Evolutionary conservation across 2,329 filamentous ascomycete species (phyloP).

Genomic region (Cercospora sp.): DNA sequence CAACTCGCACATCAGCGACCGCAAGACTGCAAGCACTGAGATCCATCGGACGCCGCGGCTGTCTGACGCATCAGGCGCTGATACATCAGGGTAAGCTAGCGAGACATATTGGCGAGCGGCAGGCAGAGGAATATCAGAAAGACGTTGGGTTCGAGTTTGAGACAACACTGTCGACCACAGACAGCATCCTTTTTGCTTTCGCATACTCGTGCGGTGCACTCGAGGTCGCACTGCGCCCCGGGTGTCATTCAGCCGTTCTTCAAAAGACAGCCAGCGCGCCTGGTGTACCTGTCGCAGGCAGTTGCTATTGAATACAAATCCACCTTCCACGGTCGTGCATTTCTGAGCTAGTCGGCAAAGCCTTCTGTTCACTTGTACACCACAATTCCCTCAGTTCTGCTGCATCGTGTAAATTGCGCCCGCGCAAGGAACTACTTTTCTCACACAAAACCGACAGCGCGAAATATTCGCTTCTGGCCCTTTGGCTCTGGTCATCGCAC

Average conservation of each 20-base stretch:
- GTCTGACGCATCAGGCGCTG: slow-evolving; percentile 13
- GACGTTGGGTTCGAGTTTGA: slow-evolving; percentile 10
- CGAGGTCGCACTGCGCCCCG: slow-evolving; percentile 22
- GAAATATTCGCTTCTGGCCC: slow-evolving; percentile 10
- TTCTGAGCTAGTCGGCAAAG: slow-evolving; percentile 27
- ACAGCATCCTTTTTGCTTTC: slow-evolving; percentile 4
- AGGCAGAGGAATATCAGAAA: slow-evolving; percentile 14
- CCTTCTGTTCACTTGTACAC: slow-evolving; percentile 33
- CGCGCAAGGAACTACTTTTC: slow-evolving; percentile 19
- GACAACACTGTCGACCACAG: slow-evolving; percentile 2
- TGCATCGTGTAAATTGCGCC: slow-evolving; percentile 19
- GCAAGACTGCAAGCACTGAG: background rate
- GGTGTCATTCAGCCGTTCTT: slow-evolving; percentile 17
- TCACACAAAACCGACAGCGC: slow-evolving; percentile 14
- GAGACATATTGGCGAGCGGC: slow-evolving; percentile 16
- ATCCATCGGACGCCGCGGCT: slow-evolving; percentile 11
- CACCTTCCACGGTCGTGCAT: slow-evolving; percentile 32
- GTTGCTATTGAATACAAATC: slow-evolving; percentile 36
- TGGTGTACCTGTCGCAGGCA: slow-evolving; percentile 32
- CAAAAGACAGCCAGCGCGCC: slow-evolving; percentile 18
- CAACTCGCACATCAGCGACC: background rate
- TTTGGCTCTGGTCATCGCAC: slow-evolving; percentile 7
- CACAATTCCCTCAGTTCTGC: slow-evolving; percentile 24
- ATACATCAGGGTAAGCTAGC: slow-evolving; percentile 14
- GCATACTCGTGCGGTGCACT: slow-evolving; percentile 21